Conservation (phyloP, 2,329 filamentous ascomycete genomes). For the Coniella vitis region DNA sequence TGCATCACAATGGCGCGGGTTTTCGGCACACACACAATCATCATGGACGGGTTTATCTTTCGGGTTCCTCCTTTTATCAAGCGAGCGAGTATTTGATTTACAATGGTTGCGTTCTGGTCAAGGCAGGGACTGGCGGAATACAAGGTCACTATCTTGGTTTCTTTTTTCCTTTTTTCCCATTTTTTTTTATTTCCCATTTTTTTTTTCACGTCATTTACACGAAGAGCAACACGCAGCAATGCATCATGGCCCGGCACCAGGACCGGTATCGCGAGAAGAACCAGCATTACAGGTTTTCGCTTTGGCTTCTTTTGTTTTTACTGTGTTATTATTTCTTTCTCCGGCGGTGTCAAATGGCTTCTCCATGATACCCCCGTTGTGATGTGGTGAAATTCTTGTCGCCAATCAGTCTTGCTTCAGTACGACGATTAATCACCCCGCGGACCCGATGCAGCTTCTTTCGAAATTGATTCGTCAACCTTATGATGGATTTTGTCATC, state of each 20-base stretch:
- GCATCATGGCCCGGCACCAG: conserved; percentile 41
- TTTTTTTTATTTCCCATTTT: conserved; percentile 28
- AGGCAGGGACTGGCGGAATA: conserved; percentile 38
- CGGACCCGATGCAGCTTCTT: conserved; percentile 10
- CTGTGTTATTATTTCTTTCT: conserved; percentile 23
- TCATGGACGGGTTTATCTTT: conserved; percentile 12
- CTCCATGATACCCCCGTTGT: conserved; percentile 32
- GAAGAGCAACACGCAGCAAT: conserved; percentile 60
- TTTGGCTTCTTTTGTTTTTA: conserved; percentile 23
- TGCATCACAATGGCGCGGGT: conserved; percentile 30
- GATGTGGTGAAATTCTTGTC: conserved; percentile 20
- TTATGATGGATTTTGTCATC: conserved; percentile 29
- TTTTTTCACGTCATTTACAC: conserved; percentile 22
- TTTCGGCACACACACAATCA: conserved; percentile 17
- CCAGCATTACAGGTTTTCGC: conserved; percentile 25
- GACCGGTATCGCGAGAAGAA: conserved; percentile 31
- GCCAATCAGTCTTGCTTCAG: conserved; percentile 32
- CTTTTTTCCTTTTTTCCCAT: conserved; percentile 21
- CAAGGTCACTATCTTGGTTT: conserved; percentile 36
- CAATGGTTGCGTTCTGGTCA: conserved; percentile 40
- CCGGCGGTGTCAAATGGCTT: conserved; percentile 35
- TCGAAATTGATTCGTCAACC: conserved; percentile 35
- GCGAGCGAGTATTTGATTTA: conserved; percentile 4
- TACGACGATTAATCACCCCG: conserved; percentile 26
- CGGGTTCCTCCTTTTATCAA: conserved; percentile 15